These are phyloP conservation scores for Fusarium continuum DNA, from an alignment of 2,329 filamentous ascomycete species.

Conservation along the genomic window DNA sequence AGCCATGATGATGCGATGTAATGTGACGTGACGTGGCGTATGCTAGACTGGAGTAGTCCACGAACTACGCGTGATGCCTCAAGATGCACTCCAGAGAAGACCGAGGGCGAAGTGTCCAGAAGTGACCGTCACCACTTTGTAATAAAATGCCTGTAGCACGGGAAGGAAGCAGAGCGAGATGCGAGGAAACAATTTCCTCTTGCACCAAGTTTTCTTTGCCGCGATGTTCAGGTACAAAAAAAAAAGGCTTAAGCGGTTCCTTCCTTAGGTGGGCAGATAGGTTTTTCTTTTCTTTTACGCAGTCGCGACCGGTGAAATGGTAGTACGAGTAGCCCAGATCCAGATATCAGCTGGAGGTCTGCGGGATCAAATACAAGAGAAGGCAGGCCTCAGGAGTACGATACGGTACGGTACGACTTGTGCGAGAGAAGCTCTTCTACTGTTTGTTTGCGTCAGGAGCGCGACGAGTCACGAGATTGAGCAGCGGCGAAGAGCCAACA, in stretches of 20 bases:
- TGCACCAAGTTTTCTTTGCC: slow-evolving; percentile 25
- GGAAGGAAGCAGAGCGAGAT: slow-evolving; percentile 22
- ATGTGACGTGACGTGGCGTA: slow-evolving; percentile 35
- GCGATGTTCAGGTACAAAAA: slow-evolving; percentile 37
- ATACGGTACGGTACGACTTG: slow-evolving; percentile 39
- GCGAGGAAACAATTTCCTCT: slow-evolving; percentile 13
- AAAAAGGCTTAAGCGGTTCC: slow-evolving; percentile 31
- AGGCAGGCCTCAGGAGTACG: slow-evolving; percentile 42
- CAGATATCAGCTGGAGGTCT: slow-evolving; percentile 21
- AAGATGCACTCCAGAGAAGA: slow-evolving; percentile 27
- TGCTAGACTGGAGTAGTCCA: slow-evolving; percentile 21
- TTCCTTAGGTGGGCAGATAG: slow-evolving; percentile 16
- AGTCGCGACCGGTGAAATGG: slow-evolving; percentile 38
- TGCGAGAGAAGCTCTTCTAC: slow-evolving; percentile 43
- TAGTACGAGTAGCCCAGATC: slow-evolving; percentile 36
- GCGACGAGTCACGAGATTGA: slow-evolving; percentile 42
- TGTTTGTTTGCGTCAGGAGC: slow-evolving; percentile 39
- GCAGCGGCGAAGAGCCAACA: slow-evolving; percentile 29
- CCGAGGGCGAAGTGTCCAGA: slow-evolving; percentile 17
- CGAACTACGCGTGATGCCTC: slow-evolving; percentile 37
- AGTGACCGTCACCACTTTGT: slow-evolving; percentile 17
- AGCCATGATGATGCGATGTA: slow-evolving; percentile 65
- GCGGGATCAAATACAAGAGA: slow-evolving; percentile 38
- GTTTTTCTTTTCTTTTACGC: slow-evolving; percentile 39
- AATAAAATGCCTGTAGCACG: slow-evolving; percentile 29